phyloP scores from a whole-genome alignment of 2,329 filamentous ascomycete species.

The Pseudogymnoascus destructans region DNA sequence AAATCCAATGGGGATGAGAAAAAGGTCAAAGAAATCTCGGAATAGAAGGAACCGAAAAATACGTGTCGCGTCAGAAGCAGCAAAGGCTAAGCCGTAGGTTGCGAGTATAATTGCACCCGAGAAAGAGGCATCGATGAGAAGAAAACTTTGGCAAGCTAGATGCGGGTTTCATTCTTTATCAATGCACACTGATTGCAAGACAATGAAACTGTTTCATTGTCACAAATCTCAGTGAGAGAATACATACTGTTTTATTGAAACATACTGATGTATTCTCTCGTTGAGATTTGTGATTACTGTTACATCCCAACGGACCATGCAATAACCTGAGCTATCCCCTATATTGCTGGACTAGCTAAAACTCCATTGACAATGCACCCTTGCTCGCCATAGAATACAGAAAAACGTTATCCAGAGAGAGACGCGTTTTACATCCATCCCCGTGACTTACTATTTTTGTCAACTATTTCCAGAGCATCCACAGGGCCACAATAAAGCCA shows the following conservation, averaged over 20 bases:
- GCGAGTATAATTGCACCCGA: neutral
- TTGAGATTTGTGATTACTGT: constrained; percentile 4
- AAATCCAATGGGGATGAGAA: neutral
- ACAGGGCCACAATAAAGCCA: neutral
- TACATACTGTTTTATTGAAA: no score
- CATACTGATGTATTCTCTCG: constrained; percentile 1
- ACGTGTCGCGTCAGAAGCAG: neutral
- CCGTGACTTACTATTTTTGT: constrained; percentile 5
- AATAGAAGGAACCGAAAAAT: neutral
- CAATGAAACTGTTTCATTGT: no score
- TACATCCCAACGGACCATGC: neutral
- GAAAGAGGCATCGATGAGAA: neutral
- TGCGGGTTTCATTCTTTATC: neutral
- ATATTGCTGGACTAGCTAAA: constrained; percentile 7
- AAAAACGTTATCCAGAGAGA: constrained; percentile 6
- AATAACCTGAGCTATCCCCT: constrained; percentile 5
- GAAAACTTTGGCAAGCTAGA: neutral
- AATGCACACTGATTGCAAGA: neutral
- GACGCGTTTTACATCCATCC: constrained; percentile 3
- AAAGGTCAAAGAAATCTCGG: neutral
- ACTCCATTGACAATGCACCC: constrained; percentile 1
- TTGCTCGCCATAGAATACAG: constrained; percentile 2
- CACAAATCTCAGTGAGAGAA: no score
- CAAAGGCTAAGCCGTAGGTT: neutral
- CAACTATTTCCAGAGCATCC: constrained; percentile 5